Conservation (phyloP, 192 early-diverging fungal species). For the Coemansia sp. region DNA sequence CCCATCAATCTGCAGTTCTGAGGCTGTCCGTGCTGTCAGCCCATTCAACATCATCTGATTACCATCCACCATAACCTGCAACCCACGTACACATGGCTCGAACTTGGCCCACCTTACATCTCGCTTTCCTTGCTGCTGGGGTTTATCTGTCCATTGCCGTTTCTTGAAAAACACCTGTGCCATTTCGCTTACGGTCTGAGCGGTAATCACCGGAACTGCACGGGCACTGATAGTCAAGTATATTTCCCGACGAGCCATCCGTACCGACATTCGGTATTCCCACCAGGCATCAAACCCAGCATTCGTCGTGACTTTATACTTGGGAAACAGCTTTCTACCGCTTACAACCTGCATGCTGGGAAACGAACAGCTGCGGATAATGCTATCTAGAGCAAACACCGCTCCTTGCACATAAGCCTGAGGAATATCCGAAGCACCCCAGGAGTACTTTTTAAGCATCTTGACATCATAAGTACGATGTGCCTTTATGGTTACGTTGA, state of each 20-base stretch:
- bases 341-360: not conserved
- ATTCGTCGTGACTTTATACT: too few relatives aligned
- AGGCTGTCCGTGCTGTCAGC: conserved; percentile 1
- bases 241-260: conserved; percentile 2
- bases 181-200: conserved; percentile 9
- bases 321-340: not conserved
- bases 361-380: conserved; percentile 15
- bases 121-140: not conserved
- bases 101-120: conserved; percentile 9
- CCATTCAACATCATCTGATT: not conserved
- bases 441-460: conserved; percentile 9
- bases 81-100: conserved; percentile 1
- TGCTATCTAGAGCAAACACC: conserved; percentile 22
- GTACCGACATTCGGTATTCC: conserved; percentile 27
- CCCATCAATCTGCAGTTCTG: conserved; percentile 4
- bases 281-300: conserved; percentile 31
- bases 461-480: conserved; percentile 21
- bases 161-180: conserved; percentile 5
- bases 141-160: too few relatives aligned
- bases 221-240: conserved; percentile 12
- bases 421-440: not conserved
- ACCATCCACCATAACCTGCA: not conserved
- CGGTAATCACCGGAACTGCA: conserved; percentile 11
- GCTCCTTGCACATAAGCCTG: conserved; percentile 7
- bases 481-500: conserved; percentile 11